Evolutionary conservation across 257 asterid genomes (phyloP).

Genomic region (Forsythia suspensa): DNA sequence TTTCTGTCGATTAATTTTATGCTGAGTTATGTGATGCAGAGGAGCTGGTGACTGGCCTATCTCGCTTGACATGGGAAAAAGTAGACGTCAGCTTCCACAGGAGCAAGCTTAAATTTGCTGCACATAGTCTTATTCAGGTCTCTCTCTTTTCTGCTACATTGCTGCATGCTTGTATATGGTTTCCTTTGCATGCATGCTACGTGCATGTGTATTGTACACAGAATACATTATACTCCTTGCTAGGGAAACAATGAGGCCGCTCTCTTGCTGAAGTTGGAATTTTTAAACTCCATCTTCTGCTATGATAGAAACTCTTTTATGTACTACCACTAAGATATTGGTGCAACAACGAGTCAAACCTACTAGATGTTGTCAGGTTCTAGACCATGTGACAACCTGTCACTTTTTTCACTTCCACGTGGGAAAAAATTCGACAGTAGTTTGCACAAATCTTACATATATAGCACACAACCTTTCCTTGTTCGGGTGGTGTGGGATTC

Average conservation of each 20-base stretch:
- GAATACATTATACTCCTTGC: neutral
- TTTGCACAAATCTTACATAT: neutral
- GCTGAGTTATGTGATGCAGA: constrained; percentile 42
- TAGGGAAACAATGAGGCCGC: neutral
- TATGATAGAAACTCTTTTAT: neutral
- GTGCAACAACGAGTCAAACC: neutral
- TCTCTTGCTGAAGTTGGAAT: neutral
- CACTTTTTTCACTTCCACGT: neutral
- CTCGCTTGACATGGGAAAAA: constrained; percentile 96
- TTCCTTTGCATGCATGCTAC: neutral
- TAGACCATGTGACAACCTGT: neutral
- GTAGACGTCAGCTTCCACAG: constrained; percentile 92
- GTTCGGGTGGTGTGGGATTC: no score
- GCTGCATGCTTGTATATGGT: neutral
- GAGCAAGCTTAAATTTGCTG: constrained; percentile 78
- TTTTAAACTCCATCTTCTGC: neutral
- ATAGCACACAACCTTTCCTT: neutral
- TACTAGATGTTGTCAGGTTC: neutral
- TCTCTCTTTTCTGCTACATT: constrained; percentile 3
- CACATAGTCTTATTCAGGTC: constrained; percentile 96
- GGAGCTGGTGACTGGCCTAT: constrained; percentile 75
- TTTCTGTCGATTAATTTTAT: constrained; percentile 4
- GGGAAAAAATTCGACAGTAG: neutral
- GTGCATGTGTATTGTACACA: neutral
- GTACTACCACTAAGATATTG: neutral